phyloP scores from a whole-genome alignment of 2,329 filamentous ascomycete species.

The Botrytis medusae region DNA sequence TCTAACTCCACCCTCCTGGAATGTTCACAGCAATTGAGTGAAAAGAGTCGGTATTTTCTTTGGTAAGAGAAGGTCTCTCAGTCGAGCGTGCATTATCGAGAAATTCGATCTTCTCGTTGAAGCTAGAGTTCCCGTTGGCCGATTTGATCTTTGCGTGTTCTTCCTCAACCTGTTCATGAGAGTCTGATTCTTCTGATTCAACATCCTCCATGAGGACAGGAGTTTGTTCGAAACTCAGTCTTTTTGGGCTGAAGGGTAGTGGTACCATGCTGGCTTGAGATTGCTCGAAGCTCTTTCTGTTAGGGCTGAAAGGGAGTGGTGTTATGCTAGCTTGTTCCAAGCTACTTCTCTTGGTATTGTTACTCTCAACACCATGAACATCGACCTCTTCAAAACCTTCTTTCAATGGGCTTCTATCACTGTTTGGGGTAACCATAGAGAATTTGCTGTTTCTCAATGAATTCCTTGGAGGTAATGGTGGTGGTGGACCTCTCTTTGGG shows the following conservation, averaged over 20 bases:
- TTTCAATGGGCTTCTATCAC: conserved; percentile 32
- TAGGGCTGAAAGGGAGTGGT: conserved; percentile 2
- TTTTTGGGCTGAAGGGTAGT: conserved; percentile 7
- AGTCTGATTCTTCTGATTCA: conserved; percentile 13
- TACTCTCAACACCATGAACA: conserved; percentile 29
- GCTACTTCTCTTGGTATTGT: conserved; percentile 11
- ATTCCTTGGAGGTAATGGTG: conserved; percentile 70
- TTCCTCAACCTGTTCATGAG: conserved; percentile 17
- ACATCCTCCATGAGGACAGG: conserved; percentile 19
- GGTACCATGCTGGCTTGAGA: conserved; percentile 9
- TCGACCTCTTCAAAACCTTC: conserved; percentile 41
- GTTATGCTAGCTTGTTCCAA: not conserved
- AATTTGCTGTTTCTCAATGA: conserved; percentile 50
- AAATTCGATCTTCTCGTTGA: not conserved
- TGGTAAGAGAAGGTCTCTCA: not conserved
- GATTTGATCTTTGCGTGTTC: conserved; percentile 12
- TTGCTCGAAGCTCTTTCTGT: conserved; percentile 12
- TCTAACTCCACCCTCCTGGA: conserved; percentile 10
- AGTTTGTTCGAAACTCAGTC: conserved; percentile 11
- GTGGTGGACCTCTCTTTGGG: conserved; percentile 74
- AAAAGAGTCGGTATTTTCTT: conserved; percentile 1
- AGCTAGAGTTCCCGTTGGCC: not conserved
- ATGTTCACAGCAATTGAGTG: not conserved
- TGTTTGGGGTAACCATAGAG: conserved; percentile 35
- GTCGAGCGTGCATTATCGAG: not conserved